phyloP scores from a whole-genome alignment of 2,329 filamentous ascomycete species.

The Monilinia aucupariae region DNA sequence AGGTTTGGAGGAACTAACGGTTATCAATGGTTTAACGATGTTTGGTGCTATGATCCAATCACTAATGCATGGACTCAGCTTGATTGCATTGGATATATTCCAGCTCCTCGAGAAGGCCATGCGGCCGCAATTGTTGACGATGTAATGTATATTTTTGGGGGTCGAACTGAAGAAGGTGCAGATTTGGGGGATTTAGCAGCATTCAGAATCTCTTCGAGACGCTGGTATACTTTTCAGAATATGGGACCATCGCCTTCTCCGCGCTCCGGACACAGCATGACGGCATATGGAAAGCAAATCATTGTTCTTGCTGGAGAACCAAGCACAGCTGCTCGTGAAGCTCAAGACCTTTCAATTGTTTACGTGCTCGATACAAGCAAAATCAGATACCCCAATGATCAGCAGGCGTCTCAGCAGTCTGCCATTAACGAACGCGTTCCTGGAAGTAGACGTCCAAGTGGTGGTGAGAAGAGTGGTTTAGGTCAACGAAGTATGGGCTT shows the following conservation, averaged over 20 bases:
- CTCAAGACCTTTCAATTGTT: slow-evolving; percentile 78
- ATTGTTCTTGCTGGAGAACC: slow-evolving; percentile 92
- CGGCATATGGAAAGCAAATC: slow-evolving; percentile 84
- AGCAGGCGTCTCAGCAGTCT: slow-evolving; percentile 35
- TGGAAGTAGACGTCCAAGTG: slow-evolving; percentile 39
- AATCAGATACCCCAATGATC: slow-evolving; percentile 88
- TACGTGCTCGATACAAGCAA: slow-evolving; percentile 94
- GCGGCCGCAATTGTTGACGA: slow-evolving; percentile 90
- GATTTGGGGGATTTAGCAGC: slow-evolving; percentile 92
- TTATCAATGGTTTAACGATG: slow-evolving; percentile 96
- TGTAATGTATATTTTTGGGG: slow-evolving; percentile 99
- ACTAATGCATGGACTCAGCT: slow-evolving; percentile 80
- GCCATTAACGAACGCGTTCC: slow-evolving; percentile 40
- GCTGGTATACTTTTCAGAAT: slow-evolving; percentile 99
- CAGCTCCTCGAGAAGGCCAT: slow-evolving; percentile 87
- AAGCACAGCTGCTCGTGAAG: slow-evolving; percentile 74
- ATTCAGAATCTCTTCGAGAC: slow-evolving; percentile 71
- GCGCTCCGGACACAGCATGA: slow-evolving; percentile 96
- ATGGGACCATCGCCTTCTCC: slow-evolving; percentile 96
- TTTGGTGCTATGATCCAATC: slow-evolving; percentile 89
- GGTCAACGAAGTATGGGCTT: slow-evolving; percentile 28
- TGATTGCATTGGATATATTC: slow-evolving; percentile 97
- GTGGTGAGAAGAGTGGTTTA: slow-evolving; percentile 37
- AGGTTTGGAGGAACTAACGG: slow-evolving; percentile 98
- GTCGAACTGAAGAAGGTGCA: slow-evolving; percentile 85